Evolutionary conservation across 2,329 filamentous ascomycete genomes (phyloP).

Genomic region (Epichloe typhina): DNA sequence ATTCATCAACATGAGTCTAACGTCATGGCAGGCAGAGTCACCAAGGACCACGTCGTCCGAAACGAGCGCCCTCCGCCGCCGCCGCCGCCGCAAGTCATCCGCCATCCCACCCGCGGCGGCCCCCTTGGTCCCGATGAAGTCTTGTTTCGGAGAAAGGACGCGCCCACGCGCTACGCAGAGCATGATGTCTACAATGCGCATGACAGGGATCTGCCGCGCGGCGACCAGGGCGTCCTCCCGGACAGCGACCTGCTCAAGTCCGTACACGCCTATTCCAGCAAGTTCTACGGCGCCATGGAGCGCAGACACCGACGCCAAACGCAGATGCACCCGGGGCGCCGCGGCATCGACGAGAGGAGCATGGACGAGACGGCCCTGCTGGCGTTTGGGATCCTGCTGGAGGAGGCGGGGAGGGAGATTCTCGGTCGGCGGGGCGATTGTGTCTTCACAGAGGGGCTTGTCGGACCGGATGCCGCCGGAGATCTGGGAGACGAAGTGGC

Average conservation of each 20-base stretch:
- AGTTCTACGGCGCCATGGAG: conserved; percentile 43
- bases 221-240: conserved; percentile 40
- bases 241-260: conserved; percentile 57
- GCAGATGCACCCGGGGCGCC: conserved; percentile 7
- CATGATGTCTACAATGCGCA: conserved; percentile 59
- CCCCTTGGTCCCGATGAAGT: conserved; percentile 54
- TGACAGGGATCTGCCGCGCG: conserved; percentile 36
- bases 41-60: conserved; percentile 11
- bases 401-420: conserved; percentile 50
- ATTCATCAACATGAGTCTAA: conserved; percentile 12
- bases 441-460: conserved; percentile 50
- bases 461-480: background rate
- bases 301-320: conserved; percentile 8
- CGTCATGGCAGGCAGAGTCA: conserved; percentile 18
- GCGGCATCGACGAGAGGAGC: conserved; percentile 38
- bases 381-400: conserved; percentile 60
- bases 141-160: conserved; percentile 51
- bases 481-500: conserved; percentile 8
- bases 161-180: conserved; percentile 55
- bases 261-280: conserved; percentile 53
- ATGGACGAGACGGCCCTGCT: conserved; percentile 71
- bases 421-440: conserved; percentile 55
- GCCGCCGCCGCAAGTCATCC: conserved; percentile 6
- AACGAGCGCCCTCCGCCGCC: conserved; percentile 5
- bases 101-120: conserved; percentile 14